Conservation (phyloP, 495 filamentous ascomycete species). For the Elaphomyces granulatus region DNA sequence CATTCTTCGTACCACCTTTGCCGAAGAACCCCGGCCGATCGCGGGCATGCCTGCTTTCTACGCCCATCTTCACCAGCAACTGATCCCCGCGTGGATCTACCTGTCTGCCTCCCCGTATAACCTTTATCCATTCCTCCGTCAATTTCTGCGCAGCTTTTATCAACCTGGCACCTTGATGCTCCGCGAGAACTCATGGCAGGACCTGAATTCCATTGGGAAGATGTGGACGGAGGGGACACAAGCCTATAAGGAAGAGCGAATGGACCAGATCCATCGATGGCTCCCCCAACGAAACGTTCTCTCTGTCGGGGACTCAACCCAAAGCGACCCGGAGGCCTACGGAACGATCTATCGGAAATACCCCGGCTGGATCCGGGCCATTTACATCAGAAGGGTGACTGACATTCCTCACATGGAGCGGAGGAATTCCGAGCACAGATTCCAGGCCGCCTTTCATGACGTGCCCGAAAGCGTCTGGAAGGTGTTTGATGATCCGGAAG, state of each 20-base stretch:
- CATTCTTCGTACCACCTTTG: slow-evolving; percentile 72
- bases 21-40: slow-evolving; percentile 53
- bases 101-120: slow-evolving; percentile 92
- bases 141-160: slow-evolving; percentile 53
- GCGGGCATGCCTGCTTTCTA: slow-evolving; percentile 80
- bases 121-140: slow-evolving; percentile 73
- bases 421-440: slow-evolving; percentile 60
- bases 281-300: slow-evolving; percentile 68
- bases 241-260: slow-evolving; percentile 73
- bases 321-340: slow-evolving; percentile 84
- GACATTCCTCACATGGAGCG: slow-evolving; percentile 58
- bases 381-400: slow-evolving; percentile 71
- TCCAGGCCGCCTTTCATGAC: slow-evolving; percentile 69
- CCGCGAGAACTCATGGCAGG: slow-evolving; percentile 79
- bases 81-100: slow-evolving; percentile 73
- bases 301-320: slow-evolving; percentile 79
- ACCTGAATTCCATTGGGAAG: slow-evolving; percentile 59
- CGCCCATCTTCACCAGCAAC: slow-evolving; percentile 38
- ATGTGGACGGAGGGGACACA: slow-evolving; percentile 69
- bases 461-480: slow-evolving; percentile 59
- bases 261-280: slow-evolving; percentile 60
- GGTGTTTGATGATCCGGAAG: slow-evolving; percentile 61
- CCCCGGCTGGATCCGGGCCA: slow-evolving; percentile 60
- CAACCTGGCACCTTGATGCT: slow-evolving; percentile 68
- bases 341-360: slow-evolving; percentile 51